A percentile compares a stretch with the other conserved stretches of the same genome.
phyloP scores from a whole-genome alignment of 2,329 filamentous ascomycete species.

The Paecilomyces formosus region DNA sequence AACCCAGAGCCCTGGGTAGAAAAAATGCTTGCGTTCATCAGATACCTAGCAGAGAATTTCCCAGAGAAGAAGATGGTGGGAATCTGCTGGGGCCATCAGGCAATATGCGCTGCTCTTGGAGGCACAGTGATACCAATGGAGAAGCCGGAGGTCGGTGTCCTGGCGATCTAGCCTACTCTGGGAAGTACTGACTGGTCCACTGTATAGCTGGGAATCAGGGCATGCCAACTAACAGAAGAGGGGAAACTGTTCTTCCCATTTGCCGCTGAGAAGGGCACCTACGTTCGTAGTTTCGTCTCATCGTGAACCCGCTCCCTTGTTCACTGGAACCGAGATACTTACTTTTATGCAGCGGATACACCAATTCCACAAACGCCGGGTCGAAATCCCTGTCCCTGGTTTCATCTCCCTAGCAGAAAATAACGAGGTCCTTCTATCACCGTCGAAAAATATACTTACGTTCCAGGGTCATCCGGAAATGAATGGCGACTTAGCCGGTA shows the following conservation, averaged over 20 bases:
- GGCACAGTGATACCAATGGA: conserved; percentile 25
- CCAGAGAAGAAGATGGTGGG: conserved; percentile 28
- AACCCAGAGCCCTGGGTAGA: conserved; percentile 37
- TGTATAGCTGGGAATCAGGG: conserved; percentile 28
- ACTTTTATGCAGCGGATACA: not conserved
- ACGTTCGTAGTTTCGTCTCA: conserved; percentile 14
- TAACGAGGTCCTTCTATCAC: conserved; percentile 34
- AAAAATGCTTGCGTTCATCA: conserved; percentile 34
- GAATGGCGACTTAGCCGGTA: conserved; percentile 28
- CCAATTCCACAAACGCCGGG: conserved; percentile 26
- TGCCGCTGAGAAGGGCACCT: conserved; percentile 1
- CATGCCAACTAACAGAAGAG: conserved; percentile 28
- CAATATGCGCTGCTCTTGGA: conserved; percentile 25
- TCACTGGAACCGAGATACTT: conserved; percentile 9
- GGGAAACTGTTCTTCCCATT: conserved; percentile 33
- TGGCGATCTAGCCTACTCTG: conserved; percentile 15
- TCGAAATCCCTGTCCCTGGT: conserved; percentile 22
- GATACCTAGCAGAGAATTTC: conserved; percentile 18
- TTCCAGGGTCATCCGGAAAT: conserved; percentile 43
- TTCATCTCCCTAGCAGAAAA: conserved; percentile 30
- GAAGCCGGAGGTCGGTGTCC: not conserved
- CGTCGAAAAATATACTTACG: conserved; percentile 33
- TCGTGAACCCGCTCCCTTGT: conserved; percentile 29
- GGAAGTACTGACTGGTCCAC: not conserved
- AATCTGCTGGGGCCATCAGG: conserved; percentile 43